A percentile compares a stretch with the other conserved stretches of the same genome.
phyloP scores from a whole-genome alignment of 805 yeast genomes.

The Cyberlindnera sargentensis region DNA sequence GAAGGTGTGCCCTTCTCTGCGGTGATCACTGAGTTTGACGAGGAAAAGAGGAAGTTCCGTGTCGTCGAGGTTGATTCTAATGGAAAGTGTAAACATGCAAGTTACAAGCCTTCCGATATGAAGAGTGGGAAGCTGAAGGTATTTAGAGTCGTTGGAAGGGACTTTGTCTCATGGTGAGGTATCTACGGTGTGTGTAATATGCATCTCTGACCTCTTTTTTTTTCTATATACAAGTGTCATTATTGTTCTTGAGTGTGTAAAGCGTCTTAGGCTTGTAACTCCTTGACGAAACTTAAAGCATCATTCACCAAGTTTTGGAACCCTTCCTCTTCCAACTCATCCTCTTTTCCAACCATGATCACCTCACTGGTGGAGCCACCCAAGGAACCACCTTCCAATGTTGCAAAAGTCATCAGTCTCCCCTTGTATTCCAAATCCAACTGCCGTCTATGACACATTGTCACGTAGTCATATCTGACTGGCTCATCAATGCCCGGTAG shows the following conservation, averaged over 20 bases:
- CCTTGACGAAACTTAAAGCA: conserved; percentile 12
- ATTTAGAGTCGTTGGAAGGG: conserved; percentile 71
- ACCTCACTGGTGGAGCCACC: conserved; percentile 50
- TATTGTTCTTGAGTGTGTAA: no score
- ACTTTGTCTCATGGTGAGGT: conserved; percentile 61
- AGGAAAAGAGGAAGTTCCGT: conserved; percentile 58
- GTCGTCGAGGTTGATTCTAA: conserved; percentile 50
- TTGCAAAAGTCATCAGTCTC: conserved; percentile 32
- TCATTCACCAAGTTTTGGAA: conserved; percentile 15
- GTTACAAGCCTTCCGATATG: conserved; percentile 66
- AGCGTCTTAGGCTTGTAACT: conserved; percentile 1
- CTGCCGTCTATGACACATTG: conserved; percentile 37
- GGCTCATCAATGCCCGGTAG: conserved; percentile 29
- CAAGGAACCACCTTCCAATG: conserved; percentile 50
- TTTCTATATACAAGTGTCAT: conserved; percentile 2
- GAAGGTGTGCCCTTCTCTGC: conserved; percentile 48
- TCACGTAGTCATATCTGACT: conserved; percentile 39
- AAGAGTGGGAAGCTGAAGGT: conserved; percentile 73
- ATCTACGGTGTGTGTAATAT: no score
- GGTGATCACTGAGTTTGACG: conserved; percentile 68
- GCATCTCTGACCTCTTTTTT: no score
- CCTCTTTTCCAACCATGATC: conserved; percentile 34
- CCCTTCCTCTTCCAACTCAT: conserved; percentile 10
- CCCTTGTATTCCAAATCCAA: conserved; percentile 34
- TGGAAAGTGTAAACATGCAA: conserved; percentile 50